Percentiles rank a stretch among this genome's conserved stretches.
These are phyloP conservation scores for Trichocladium antarcticum DNA, from an alignment of 495 filamentous ascomycete species.

Conservation along the genomic window DNA sequence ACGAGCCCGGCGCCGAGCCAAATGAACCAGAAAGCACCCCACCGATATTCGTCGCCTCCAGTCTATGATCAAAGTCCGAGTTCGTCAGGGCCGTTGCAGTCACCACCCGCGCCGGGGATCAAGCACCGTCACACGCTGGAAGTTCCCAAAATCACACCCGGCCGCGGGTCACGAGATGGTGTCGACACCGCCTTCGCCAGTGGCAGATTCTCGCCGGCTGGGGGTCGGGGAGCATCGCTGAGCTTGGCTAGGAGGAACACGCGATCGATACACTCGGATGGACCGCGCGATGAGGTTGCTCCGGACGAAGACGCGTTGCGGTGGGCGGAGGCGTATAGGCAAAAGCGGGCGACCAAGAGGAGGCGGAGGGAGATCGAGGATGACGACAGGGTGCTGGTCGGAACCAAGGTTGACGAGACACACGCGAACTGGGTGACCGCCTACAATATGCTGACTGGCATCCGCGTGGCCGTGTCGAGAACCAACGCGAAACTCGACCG, in stretches of 20 bases:
- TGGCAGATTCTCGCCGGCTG: slow-evolving; percentile 74
- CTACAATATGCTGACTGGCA: slow-evolving; percentile 99
- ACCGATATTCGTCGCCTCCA: slow-evolving; percentile 70
- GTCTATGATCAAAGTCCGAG: slow-evolving; percentile 36
- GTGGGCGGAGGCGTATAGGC: slow-evolving; percentile 85
- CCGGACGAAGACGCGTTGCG: slow-evolving; percentile 79
- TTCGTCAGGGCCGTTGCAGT: slow-evolving; percentile 35
- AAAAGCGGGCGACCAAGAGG: slow-evolving; percentile 75
- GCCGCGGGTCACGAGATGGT: slow-evolving; percentile 42
- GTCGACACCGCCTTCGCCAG: slow-evolving; percentile 58
- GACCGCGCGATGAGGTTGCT: slow-evolving; percentile 67
- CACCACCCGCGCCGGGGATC: slow-evolving; percentile 39
- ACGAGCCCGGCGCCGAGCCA: slow-evolving; percentile 33
- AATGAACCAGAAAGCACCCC: slow-evolving; percentile 34
- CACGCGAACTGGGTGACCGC: slow-evolving; percentile 97
- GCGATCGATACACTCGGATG: slow-evolving; percentile 72
- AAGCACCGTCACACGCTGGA: slow-evolving; percentile 87
- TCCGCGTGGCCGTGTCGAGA: slow-evolving; percentile 89
- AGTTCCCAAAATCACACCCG: slow-evolving; percentile 52
- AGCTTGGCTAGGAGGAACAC: slow-evolving; percentile 70
- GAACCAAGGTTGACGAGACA: slow-evolving; percentile 93
- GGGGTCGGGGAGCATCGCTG: slow-evolving; percentile 65
- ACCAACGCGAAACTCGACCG: slow-evolving; percentile 96
- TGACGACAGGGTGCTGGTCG: slow-evolving; percentile 89
- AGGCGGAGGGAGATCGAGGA: slow-evolving; percentile 79